Evolutionary conservation across 805 yeast genomes (phyloP).

Genomic region (Candida berthetii): DNA sequence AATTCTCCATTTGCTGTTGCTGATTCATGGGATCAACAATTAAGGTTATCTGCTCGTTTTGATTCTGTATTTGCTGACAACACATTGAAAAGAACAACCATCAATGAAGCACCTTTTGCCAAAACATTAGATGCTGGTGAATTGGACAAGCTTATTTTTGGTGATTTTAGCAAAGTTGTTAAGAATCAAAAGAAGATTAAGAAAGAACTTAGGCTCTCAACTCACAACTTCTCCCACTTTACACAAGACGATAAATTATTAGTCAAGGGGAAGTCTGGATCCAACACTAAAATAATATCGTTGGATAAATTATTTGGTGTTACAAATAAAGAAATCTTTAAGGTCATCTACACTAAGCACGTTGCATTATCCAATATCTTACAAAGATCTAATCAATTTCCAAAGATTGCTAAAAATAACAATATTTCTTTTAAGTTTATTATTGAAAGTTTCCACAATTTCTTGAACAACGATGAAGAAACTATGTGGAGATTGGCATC

Average conservation of each 20-base stretch:
- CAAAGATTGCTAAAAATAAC: slow-evolving; percentile 25
- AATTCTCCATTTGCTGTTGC: slow-evolving; percentile 43
- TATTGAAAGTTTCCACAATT: slow-evolving; percentile 11
- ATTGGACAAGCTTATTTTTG: slow-evolving; percentile 43
- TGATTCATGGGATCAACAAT: slow-evolving; percentile 59
- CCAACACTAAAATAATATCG: slow-evolving; percentile 1
- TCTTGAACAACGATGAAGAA: slow-evolving; percentile 18
- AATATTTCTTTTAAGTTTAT: slow-evolving; percentile 25
- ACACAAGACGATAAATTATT: slow-evolving; percentile 9
- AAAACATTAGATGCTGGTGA: slow-evolving; percentile 23
- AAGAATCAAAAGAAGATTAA: slow-evolving; percentile 19
- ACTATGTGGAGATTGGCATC: slow-evolving; percentile 52
- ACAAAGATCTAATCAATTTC: slow-evolving; percentile 28
- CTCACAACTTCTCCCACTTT: slow-evolving; percentile 18
- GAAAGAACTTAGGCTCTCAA: slow-evolving; percentile 21
- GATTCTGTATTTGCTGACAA: slow-evolving; percentile 16
- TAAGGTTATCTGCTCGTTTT: slow-evolving; percentile 38
- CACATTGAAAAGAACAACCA: slow-evolving; percentile 11
- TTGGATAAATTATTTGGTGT: slow-evolving; percentile 1
- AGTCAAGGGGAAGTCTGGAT: slow-evolving; percentile 4
- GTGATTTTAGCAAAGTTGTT: slow-evolving; percentile 32
- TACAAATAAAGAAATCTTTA: slow-evolving; percentile 7
- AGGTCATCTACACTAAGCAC: slow-evolving; percentile 18
- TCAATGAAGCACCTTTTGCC: slow-evolving; percentile 17
- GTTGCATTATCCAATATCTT: slow-evolving; percentile 15